Conservation (phyloP, 2,329 filamentous ascomycete genomes). For the Paradendryphiella salina region DNA sequence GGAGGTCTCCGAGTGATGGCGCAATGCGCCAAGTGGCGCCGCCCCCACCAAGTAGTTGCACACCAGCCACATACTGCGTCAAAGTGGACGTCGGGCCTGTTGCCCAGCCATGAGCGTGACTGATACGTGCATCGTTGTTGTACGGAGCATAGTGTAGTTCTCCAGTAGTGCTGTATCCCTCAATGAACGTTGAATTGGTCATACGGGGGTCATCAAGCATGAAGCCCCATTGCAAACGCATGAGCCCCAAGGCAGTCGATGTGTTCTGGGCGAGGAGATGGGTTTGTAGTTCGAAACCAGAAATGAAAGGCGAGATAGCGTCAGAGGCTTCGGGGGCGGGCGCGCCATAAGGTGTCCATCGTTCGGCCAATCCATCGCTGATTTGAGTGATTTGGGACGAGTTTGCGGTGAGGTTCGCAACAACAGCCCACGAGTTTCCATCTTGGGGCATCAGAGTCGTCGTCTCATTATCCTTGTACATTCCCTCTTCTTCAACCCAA, state of each 20-base stretch:
- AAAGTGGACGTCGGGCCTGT: conserved; percentile 54
- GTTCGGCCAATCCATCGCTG: conserved; percentile 34
- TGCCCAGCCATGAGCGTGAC: conserved; percentile 57
- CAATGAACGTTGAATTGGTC: conserved; percentile 58
- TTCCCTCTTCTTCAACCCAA: conserved; percentile 54
- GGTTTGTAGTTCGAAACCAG: conserved; percentile 53
- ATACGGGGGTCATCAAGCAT: conserved; percentile 60
- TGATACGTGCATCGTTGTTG: conserved; percentile 53
- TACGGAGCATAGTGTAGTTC: conserved; percentile 56
- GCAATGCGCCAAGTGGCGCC: conserved; percentile 46
- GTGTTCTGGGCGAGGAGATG: conserved; percentile 51
- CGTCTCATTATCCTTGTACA: conserved; percentile 60
- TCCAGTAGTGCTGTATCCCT: conserved; percentile 55
- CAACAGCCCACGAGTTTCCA: conserved; percentile 50
- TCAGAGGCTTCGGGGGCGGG: conserved; percentile 53
- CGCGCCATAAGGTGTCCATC: conserved; percentile 53
- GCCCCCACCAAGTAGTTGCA: conserved; percentile 46
- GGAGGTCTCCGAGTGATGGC: conserved; percentile 45
- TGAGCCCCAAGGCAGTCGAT: conserved; percentile 49
- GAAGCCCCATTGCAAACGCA: conserved; percentile 57
- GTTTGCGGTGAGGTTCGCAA: conserved; percentile 45
- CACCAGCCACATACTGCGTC: conserved; percentile 49
- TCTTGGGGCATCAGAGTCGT: conserved; percentile 56
- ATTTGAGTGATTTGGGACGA: conserved; percentile 38
- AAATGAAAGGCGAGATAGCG: conserved; percentile 55